Percentiles rank a stretch among this genome's conserved stretches.
These are phyloP conservation scores for Aspergillus proliferans DNA, from an alignment of 2,329 filamentous ascomycete species.

Conservation along the genomic window DNA sequence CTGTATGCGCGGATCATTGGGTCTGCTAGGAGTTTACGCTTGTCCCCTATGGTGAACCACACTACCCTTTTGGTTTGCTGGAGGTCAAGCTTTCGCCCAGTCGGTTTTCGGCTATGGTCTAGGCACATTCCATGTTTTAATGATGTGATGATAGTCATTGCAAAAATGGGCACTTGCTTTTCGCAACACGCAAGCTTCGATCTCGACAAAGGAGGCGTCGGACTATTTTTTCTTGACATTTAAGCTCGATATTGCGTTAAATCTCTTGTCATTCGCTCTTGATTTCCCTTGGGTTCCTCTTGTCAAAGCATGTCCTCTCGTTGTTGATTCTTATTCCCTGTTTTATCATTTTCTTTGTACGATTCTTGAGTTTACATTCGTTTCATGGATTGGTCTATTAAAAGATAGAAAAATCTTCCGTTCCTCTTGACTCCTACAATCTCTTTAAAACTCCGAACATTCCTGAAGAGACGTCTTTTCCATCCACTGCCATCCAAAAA, in stretches of 20 bases:
- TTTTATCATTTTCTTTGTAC: not conserved
- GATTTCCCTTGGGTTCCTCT: not conserved
- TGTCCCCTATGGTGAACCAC: not conserved
- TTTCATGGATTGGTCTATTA: not conserved
- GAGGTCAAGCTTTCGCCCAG: not conserved
- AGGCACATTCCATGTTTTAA: slow-evolving; percentile 2
- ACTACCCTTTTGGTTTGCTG: not conserved
- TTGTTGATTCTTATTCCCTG: not conserved
- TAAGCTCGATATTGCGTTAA: not conserved
- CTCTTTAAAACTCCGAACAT: not conserved
- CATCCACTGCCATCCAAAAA: not conserved
- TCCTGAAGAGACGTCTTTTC: not conserved
- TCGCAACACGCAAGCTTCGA: slow-evolving; percentile 9
- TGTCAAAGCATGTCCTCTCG: not conserved
- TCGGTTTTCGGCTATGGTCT: not conserved
- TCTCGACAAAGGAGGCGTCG: not conserved
- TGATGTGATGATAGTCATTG: slow-evolving; percentile 10
- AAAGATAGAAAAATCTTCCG: not conserved
- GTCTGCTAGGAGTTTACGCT: not conserved
- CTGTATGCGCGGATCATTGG: slow-evolving; percentile 5
- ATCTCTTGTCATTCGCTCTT: not conserved
- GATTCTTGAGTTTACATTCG: not conserved
- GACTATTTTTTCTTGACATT: not conserved
- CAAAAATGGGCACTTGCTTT: slow-evolving; percentile 3
- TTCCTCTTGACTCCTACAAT: not conserved